phyloP scores from a whole-genome alignment of 108 stramenopile species.

The Cyclotella choctawhatcheeana region DNA sequence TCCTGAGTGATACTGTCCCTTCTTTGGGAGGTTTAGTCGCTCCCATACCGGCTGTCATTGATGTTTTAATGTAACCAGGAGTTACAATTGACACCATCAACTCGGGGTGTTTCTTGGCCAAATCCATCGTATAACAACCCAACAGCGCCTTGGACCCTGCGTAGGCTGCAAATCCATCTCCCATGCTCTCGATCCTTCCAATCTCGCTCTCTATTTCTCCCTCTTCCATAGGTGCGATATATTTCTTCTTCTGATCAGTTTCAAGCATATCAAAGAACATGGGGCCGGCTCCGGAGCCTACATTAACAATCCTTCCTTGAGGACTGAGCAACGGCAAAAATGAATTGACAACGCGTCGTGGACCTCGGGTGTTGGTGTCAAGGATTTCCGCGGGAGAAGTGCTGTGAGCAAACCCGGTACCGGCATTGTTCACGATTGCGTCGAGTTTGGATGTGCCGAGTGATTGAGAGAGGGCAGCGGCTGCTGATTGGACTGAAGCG shows the following conservation, averaged over 20 bases:
- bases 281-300: slow-evolving; percentile 66
- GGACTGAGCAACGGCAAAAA: slow-evolving; percentile 50
- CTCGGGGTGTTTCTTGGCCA: slow-evolving; percentile 56
- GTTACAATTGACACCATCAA: slow-evolving; percentile 55
- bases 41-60: slow-evolving; percentile 55
- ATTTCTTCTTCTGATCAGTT: slow-evolving; percentile 13
- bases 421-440: slow-evolving; percentile 80
- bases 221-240: slow-evolving; percentile 28
- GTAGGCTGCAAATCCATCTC: slow-evolving; percentile 40
- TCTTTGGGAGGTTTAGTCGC: slow-evolving; percentile 62
- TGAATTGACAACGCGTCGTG: slow-evolving; percentile 59
- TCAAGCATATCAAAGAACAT: slow-evolving; percentile 25
- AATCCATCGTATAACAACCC: slow-evolving; percentile 57
- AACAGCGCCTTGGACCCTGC: slow-evolving; percentile 64
- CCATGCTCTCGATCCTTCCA: slow-evolving; percentile 7
- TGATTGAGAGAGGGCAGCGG: slow-evolving; percentile 33
- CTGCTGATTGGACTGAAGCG: slow-evolving; percentile 57
- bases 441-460: slow-evolving; percentile 43
- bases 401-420: slow-evolving; percentile 50
- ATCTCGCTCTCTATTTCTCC: slow-evolving; percentile 52
- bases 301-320: slow-evolving; percentile 65
- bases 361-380: slow-evolving; percentile 64
- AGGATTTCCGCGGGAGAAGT: slow-evolving; percentile 46
- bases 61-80: slow-evolving; percentile 68
- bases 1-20: slow-evolving; percentile 50